phyloP scores from a whole-genome alignment of 2,329 filamentous ascomycete genomes.

The Fusarium pseudoanthophilum region DNA sequence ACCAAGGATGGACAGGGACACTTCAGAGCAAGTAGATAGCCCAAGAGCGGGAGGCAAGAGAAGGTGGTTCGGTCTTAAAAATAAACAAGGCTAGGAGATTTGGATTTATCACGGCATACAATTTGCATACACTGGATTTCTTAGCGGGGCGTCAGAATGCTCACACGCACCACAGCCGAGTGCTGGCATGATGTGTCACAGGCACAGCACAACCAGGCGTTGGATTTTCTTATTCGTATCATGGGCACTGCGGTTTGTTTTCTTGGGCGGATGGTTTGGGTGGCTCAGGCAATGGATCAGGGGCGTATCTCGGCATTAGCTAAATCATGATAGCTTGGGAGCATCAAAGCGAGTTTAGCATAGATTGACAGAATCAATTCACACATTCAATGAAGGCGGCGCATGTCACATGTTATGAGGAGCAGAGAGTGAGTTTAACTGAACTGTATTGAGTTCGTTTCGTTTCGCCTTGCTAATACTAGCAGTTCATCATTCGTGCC shows the following conservation, averaged over 20 bases:
- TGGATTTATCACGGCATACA: conserved; percentile 29
- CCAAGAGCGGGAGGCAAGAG: conserved; percentile 45
- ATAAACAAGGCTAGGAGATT: conserved; percentile 42
- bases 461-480: conserved; percentile 5
- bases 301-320: conserved; percentile 17
- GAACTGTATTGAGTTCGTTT: conserved; percentile 4
- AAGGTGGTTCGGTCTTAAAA: conserved; percentile 52
- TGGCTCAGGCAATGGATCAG: conserved; percentile 15
- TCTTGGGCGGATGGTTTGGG: conserved; percentile 7
- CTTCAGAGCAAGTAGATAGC: conserved; percentile 32
- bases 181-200: not conserved
- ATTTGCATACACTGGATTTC: conserved; percentile 14
- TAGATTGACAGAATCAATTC: conserved; percentile 41
- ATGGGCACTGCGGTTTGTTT: conserved; percentile 19
- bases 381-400: conserved; percentile 1
- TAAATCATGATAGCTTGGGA: not conserved
- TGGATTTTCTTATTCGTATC: conserved; percentile 35
- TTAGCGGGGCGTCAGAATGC: conserved; percentile 16
- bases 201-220: conserved; percentile 28
- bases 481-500: conserved; percentile 23
- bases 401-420: not conserved
- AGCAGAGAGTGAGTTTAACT: not conserved
- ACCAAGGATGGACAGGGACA: conserved; percentile 29
- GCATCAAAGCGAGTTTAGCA: conserved; percentile 29
- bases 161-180: conserved; percentile 11